Evolutionary conservation across 306 rosid species (phyloP), one percentile per base, ranked within the genome.

Genomic region (Hylodesmum podocarpum): DNA sequence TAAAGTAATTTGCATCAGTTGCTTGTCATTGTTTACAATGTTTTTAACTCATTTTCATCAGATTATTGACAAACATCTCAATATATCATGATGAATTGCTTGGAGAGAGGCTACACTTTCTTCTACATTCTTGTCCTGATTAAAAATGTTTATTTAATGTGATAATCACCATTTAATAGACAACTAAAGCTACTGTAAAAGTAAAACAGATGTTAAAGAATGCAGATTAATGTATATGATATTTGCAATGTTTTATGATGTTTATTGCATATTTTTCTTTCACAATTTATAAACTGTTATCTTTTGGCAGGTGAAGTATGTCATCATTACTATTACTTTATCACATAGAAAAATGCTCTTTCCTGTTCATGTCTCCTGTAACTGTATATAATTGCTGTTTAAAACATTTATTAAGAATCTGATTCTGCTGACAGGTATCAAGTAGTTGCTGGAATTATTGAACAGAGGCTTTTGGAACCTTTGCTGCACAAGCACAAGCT

Each of bases 391-490:
- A 19, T 43, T 41, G 54, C 16, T 44, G 21, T 18, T 21, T 49
- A 14, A 21, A 66, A 36, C 40, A 36, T 36, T 6, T 72, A 34
- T 58, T 59, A 7, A 33, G 54, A 55, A 27, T 63, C 68, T 70
- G 61, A 73, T 73, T 50, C 46, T 78, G 29, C 65, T 61, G 46
- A 36, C 82, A 92, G 97, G 89, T 88, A 92, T 80, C 96, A 88
- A 88, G 85, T 92, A 24, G 71, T 90, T 79, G 93, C 97, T 21
- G 93, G 97, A 67, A 79, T 92, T 61, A 81, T 92, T 49, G 97
- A 92, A 67, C 97, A 92, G 79, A 81, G 97, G 84, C 15, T 88
- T 39, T 83, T 92, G 91, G 97, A 92, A 69, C 97, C 97, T 37
- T 27, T 92, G 59, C 81, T 92, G 50, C 97, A 92, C 81, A 67